phyloP scores from a whole-genome alignment of 139 green algal genomes.

The Chlamydomonas sp. region DNA sequence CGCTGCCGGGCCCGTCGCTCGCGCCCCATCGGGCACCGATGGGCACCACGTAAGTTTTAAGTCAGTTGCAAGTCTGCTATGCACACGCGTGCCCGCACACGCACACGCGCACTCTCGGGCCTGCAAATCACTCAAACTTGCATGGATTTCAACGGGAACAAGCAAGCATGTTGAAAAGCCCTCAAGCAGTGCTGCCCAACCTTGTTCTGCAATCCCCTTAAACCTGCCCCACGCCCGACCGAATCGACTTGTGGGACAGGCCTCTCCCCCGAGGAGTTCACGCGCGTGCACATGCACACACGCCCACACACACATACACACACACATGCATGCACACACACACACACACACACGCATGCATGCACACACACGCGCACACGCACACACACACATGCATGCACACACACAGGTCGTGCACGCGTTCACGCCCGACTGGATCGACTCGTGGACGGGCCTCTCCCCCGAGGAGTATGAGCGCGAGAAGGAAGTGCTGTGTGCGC shows the following conservation, averaged over 20 bases:
- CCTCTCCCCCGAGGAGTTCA: too few relatives aligned
- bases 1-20: too few relatives aligned
- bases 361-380: not conserved
- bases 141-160: not conserved
- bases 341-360: conserved; percentile 6
- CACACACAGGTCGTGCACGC: conserved; percentile 7
- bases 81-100: conserved; percentile 12
- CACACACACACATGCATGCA: not conserved
- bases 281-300: not conserved
- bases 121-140: too few relatives aligned
- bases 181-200: not conserved
- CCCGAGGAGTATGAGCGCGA: conserved; percentile 34
- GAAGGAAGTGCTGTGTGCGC: conserved; percentile 71
- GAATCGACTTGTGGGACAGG: too few relatives aligned
- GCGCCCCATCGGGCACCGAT: too few relatives aligned
- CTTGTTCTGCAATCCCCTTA: too few relatives aligned
- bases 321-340: conserved; percentile 13
- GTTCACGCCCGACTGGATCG: conserved; percentile 3
- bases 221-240: too few relatives aligned
- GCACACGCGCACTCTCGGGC: conserved; percentile 13
- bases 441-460: conserved; percentile 18
- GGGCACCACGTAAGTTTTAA: too few relatives aligned
- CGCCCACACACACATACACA: too few relatives aligned
- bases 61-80: too few relatives aligned
- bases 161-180: not conserved